A percentile compares a stretch with the other conserved stretches of the same genome.
phyloP scores from a whole-genome alignment of 257 asterid genomes.

The Forsythia suspensa region DNA sequence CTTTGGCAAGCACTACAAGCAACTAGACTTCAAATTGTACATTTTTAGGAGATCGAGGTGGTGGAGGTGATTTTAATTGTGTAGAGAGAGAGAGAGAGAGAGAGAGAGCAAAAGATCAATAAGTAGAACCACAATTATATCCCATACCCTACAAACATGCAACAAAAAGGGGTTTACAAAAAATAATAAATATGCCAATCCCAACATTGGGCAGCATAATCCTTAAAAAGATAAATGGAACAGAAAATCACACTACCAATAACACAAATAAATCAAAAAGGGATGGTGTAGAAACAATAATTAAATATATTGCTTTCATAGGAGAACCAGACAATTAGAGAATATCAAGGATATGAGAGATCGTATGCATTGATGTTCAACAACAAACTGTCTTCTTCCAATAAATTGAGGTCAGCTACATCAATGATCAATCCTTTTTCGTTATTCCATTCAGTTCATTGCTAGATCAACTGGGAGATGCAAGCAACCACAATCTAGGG shows the following conservation, averaged over 20 bases:
- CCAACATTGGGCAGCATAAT: constrained; percentile 6
- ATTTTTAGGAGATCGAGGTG: background rate
- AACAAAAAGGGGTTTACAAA: background rate
- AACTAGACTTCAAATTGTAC: background rate
- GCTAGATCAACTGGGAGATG: background rate
- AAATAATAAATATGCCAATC: constrained; percentile 5
- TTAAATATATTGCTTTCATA: constrained; percentile 5
- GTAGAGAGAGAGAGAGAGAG: background rate
- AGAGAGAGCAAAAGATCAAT: background rate
- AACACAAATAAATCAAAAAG: background rate
- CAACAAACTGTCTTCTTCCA: background rate
- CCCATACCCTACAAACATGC: background rate
- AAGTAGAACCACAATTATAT: background rate
- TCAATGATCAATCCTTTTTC: background rate
- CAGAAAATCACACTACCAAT: background rate
- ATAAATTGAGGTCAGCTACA: background rate
- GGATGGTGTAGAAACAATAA: constrained; percentile 7
- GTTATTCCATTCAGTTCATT: background rate
- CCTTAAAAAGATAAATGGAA: background rate
- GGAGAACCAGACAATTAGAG: background rate
- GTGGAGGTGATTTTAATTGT: background rate
- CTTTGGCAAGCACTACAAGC: background rate
- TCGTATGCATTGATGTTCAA: background rate
- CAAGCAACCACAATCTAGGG: background rate
- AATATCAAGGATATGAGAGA: background rate